Evolutionary conservation across 495 filamentous ascomycete species (phyloP), one percentile per base, ranked within the genome.

Genomic region (Penicillium longicatenatum): DNA sequence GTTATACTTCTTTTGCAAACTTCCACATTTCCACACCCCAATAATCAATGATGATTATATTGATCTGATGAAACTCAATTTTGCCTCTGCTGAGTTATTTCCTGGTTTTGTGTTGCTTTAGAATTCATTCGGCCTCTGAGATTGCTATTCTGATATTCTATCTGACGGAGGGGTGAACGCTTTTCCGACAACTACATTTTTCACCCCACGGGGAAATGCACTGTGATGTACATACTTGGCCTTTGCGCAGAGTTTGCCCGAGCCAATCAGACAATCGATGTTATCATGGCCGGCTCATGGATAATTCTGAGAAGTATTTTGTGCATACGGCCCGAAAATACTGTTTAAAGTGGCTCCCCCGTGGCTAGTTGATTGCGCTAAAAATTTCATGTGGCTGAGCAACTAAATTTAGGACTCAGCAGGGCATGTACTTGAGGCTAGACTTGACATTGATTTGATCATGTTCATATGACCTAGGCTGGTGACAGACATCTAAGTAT

Each of bases 161-260:
- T 46, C 50, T 59, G 55, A n/a, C 55, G 48, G 52, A 22, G 62
- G 70, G 70, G 39, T 62, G 66, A 71, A 70, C 54, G 57, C 61
- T 73, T 70, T 70, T 64, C 68, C 39, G 29, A 6, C 33, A 42
- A 35, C 26, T 35, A 17, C 46, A 37, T 12, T 12, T 48, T 35
- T 48, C 57, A 55, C 60, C 62, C 66, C 61, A 65, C 44, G 63
- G 64, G 64, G 64, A 56, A 64, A 14, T 21, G 11, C 3, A 6
- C 4, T 19, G 6, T 19, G 11, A 6, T 17, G 14, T 10, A 35
- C 31, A 35, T 35, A 35, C 31, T 12, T 35, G 31, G 44, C 19
- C 21, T 6, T 12, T 22, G 14, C 22, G 21, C 2, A 54, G 16
- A 54, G 6, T 42, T 43, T 51, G 14, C 31, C 14, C 17, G n/a